A percentile compares a stretch with the other conserved stretches of the same genome.
Conservation (phyloP, 1,284 basidiomycete genomes). For the Ceratobasidium sp. region DNA sequence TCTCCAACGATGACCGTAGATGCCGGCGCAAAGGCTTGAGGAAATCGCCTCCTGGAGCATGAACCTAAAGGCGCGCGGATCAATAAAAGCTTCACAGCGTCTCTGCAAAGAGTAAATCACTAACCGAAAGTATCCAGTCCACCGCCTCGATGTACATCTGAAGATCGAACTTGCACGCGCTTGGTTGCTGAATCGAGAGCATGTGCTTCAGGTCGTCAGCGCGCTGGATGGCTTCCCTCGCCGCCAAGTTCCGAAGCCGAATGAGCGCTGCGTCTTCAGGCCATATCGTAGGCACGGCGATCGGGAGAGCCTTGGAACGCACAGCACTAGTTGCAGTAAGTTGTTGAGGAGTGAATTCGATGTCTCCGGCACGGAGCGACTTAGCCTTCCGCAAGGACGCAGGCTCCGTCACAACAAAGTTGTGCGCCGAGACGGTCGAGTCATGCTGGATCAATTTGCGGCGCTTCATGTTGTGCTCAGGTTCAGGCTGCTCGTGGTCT, state of each 20-base stretch:
- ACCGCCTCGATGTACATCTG: not conserved
- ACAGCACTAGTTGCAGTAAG: not conserved
- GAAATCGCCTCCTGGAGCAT: not conserved
- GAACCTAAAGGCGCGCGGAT: not conserved
- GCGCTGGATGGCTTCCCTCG: slow-evolving; percentile 20
- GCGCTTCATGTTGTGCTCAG: slow-evolving; percentile 3
- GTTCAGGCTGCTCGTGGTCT: not conserved
- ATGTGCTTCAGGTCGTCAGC: not conserved
- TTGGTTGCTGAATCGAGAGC: slow-evolving; percentile 6
- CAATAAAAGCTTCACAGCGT: not conserved
- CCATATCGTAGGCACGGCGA: not conserved
- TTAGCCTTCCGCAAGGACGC: slow-evolving; percentile 32
- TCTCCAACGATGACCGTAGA: slow-evolving; percentile 19
- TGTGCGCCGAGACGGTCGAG: slow-evolving; percentile 30
- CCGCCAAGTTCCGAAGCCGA: slow-evolving; percentile 10
- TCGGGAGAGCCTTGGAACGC: not conserved
- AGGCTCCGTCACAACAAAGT: slow-evolving; percentile 18
- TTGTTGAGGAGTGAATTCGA: not conserved
- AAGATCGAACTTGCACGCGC: slow-evolving; percentile 4
- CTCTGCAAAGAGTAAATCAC: not conserved
- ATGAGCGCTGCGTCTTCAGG: slow-evolving; percentile 1
- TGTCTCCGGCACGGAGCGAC: slow-evolving; percentile 10
- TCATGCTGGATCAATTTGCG: slow-evolving; percentile 20
- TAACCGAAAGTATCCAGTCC: slow-evolving; percentile 14
- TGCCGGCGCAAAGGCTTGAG: slow-evolving; percentile 20